Base-by-base conservation (phyloP, 768 basidiomycete species). In the Holtermanniella nyarrowii region DNA sequence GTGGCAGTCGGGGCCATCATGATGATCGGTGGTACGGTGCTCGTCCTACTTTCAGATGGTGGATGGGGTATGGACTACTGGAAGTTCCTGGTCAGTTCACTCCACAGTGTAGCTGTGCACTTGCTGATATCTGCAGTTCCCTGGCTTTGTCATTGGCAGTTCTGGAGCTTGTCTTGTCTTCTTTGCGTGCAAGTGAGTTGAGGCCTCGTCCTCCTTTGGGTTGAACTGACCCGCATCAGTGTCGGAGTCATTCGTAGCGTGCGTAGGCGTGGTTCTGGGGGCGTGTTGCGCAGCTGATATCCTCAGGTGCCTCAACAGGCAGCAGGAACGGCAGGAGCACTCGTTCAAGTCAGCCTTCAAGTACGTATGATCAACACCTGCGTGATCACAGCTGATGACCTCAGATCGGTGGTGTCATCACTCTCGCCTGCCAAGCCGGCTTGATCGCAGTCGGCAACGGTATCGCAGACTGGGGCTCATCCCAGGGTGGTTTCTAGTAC, bases 341-440 rank as follows among this genome's bases (percentile, higher is more conserved):
- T 62, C 56, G 57, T 59, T 4, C 66, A 70, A 44, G 65, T 68
- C 26, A 26, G 16, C 14, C 50, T 55, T 4, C 54, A 51, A 20
- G 31, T 55, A n/a, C 7, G 25, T 59, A 47, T 45, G n/a, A 40
- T 25, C 42, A 25, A 3, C 26, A 12, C 18, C 37, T 10, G 13
- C 24, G 16, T 14, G 24, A 18, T n/a, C 4, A 20, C 26, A 21
- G 27, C 22, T 37, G 21, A 41, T 53, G 25, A n/a, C 18, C 59
- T 46, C 59, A 65, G 55, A 50, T 64, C 20, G 65, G 60, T 5
- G 62, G 59, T 13, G 59, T 65, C 27, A 52, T 70, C 44, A 55
- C 55, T n/a, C 50, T 70, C 5, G 65, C 66, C 21, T 66, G 68
- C 4, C 63, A 66, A 49, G 69, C 69, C 20, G 66, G 62, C 14